Base-by-base conservation (phyloP, 1,139 yeast genomes). In the Suhomyces bokatorum region DNA sequence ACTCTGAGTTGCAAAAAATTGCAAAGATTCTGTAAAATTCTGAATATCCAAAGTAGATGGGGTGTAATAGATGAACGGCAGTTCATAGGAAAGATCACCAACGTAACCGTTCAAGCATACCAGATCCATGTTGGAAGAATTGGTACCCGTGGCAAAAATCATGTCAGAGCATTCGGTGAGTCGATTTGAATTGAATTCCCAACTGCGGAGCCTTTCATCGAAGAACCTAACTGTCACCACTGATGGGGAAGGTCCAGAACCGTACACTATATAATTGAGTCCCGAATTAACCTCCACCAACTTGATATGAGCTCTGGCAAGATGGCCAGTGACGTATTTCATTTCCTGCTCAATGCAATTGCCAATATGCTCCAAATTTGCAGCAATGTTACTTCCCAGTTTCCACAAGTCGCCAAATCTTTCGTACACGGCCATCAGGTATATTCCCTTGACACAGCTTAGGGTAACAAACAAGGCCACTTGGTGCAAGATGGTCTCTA, bases 1-100 rank as follows among this genome's bases (percentile, higher is more conserved):
- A 8, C 8, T 20, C 14, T 28, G 34, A n/a, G 37, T 36, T 40
- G 50, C 52, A 43, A 43, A 49, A 35, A 32, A 37, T 13, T 42
- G 41, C 16, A 48, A 29, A 20, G 48, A 37, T 26, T 35, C 31
- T 17, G 42, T 22, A 44, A 46, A 48, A 14, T 29, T 28, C 10
- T 20, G 16, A 15, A 40, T 16, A 10, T 27, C 30, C 6, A 44
- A 44, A 7, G 11, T 11, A 13, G 20, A 28, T 2, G 32, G 14
- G 10, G 32, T 34, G 17, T 29, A 34, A n/a, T 37, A 37, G 5
- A 37, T 15, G 2, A 29, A 14, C 6, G 29, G 29, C 29, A 26
- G 29, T 12, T 26, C 29, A 11, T 26, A 26, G 29, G n/a, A 10
- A 11, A 26, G n/a, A n/a, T 26, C 10, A 20, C n/a, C 29, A 12